A percentile compares a stretch with the other conserved stretches of the same genome.
These are phyloP conservation scores for Beauveria brongniartii DNA, from an alignment of 2,329 filamentous ascomycete genomes.

Conservation along the genomic window DNA sequence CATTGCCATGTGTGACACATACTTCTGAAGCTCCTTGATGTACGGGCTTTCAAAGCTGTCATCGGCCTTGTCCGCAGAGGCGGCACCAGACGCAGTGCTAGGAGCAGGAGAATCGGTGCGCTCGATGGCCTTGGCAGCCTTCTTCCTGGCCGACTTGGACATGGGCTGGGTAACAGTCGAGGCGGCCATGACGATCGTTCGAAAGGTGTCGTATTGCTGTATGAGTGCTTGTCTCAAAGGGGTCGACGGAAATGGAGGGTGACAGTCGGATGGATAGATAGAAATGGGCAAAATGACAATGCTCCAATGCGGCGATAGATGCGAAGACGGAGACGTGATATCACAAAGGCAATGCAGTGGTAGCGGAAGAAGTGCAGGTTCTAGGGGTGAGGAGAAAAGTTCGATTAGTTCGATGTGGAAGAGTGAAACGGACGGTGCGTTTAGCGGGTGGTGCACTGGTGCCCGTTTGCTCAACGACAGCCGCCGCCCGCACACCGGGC, in stretches of 20 bases:
- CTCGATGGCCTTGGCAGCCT: constrained; percentile 42
- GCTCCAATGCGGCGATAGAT: neutral
- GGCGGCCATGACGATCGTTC: constrained; percentile 47
- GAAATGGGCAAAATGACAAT: neutral
- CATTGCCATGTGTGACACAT: constrained; percentile 25
- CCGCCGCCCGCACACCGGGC: neutral
- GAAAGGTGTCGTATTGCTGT: neutral
- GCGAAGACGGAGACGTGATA: constrained; percentile 8
- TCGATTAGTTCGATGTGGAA: constrained; percentile 5
- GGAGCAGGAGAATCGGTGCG: constrained; percentile 49
- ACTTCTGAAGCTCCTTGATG: constrained; percentile 89
- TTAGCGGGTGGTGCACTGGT: constrained; percentile 1
- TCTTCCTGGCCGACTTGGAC: constrained; percentile 63
- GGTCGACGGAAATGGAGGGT: neutral
- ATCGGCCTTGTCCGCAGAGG: constrained; percentile 49
- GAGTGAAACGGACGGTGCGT: constrained; percentile 3
- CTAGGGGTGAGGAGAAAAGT: constrained; percentile 3
- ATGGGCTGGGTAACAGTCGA: constrained; percentile 47
- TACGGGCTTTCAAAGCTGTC: constrained; percentile 64
- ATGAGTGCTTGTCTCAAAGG: constrained; percentile 3
- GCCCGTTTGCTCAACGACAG: constrained; percentile 7
- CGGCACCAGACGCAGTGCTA: constrained; percentile 35
- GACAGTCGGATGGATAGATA: neutral
- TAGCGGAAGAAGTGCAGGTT: neutral
- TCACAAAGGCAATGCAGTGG: constrained; percentile 12